These are phyloP conservation scores for Beauveria asiatica DNA, from an alignment of 2,329 filamentous ascomycete genomes.

Conservation along the genomic window DNA sequence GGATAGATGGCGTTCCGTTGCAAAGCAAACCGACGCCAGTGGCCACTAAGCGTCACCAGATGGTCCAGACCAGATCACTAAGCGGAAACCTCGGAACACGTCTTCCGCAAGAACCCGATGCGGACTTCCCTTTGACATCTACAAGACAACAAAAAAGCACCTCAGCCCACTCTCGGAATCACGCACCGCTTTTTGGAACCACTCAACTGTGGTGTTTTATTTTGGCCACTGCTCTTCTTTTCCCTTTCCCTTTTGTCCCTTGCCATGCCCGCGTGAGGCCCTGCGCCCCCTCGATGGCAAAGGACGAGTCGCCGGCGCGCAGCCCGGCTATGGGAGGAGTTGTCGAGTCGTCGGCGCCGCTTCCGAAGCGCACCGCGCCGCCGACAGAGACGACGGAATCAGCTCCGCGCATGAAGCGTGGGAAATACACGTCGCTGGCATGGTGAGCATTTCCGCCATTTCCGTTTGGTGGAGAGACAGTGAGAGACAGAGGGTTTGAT, in stretches of 20 bases:
- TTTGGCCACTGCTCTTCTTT: neutral
- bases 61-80: neutral
- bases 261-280: neutral
- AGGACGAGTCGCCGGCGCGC: slow-evolving; percentile 1
- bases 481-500: neutral
- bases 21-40: no score
- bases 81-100: neutral
- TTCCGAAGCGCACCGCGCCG: slow-evolving; percentile 11
- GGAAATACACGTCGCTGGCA: slow-evolving; percentile 29
- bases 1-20: no score
- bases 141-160: neutral
- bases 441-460: slow-evolving; percentile 20
- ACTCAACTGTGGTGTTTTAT: neutral
- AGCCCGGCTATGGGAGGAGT: neutral
- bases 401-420: slow-evolving; percentile 21
- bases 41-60: neutral
- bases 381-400: neutral
- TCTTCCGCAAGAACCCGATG: neutral
- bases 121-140: slow-evolving; percentile 3
- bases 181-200: neutral
- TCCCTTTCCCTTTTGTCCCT: no score
- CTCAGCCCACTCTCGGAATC: slow-evolving; percentile 4
- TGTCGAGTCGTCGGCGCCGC: neutral
- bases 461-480: neutral
- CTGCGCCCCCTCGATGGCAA: neutral